Percentiles rank a stretch among this genome's conserved stretches.
Conservation (phyloP, 768 basidiomycete genomes). For the Pluteus cervinus region DNA sequence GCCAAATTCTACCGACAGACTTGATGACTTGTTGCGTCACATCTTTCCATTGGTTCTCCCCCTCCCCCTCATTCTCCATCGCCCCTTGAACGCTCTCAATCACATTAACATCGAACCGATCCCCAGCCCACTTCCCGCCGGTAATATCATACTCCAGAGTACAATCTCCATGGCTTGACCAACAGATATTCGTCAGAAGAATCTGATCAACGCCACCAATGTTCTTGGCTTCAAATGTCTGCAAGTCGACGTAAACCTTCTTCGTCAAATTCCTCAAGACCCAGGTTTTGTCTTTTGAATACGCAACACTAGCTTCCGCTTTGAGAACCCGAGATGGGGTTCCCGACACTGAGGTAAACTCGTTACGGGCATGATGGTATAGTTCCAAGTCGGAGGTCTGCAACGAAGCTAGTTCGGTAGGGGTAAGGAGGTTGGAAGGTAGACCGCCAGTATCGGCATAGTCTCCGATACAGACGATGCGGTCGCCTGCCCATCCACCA, state of each 20-base stretch:
- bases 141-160: constrained; percentile 1
- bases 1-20: no score
- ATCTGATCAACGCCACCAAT: no score
- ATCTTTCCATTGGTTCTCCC: not conserved
- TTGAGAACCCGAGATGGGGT: no score
- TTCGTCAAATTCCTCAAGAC: constrained; percentile 4
- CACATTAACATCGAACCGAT: constrained; percentile 1
- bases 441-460: constrained; percentile 6
- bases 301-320: no score
- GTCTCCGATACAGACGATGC: constrained; percentile 9
- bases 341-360: no score
- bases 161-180: no score
- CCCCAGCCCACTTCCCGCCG: constrained; percentile 7
- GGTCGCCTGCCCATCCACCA: constrained; percentile 2
- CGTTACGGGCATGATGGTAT: no score
- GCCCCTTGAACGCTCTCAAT: no score
- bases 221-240: not conserved
- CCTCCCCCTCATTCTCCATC: not conserved
- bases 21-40: constrained; percentile 6
- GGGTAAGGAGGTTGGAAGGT: constrained; percentile 7
- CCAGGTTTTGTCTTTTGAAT: not conserved
- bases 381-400: no score
- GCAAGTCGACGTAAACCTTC: constrained; percentile 1
- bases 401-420: constrained; percentile 3
- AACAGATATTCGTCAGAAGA: constrained; percentile 2